Percentiles rank a stretch among this genome's conserved stretches.
phyloP scores from a whole-genome alignment of 23 red algal genomes.

The Gracilaria gracilis region DNA sequence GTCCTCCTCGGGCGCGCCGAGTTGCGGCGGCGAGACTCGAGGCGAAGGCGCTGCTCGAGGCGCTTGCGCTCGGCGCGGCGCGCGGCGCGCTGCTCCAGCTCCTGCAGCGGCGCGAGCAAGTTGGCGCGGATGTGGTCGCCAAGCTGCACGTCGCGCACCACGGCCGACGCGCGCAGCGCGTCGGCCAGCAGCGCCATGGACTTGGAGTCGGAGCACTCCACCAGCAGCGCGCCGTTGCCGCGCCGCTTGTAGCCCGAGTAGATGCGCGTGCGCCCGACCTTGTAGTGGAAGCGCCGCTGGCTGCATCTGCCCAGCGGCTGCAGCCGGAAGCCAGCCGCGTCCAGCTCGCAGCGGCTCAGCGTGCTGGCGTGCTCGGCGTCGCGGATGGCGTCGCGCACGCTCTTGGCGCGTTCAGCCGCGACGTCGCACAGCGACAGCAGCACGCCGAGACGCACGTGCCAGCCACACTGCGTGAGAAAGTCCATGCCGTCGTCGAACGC shows the following conservation, averaged over 20 bases:
- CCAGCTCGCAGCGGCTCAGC: constrained; percentile 14
- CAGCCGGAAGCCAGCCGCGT: constrained; percentile 43
- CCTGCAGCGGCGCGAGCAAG: constrained; percentile 34
- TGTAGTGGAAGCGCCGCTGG: constrained; percentile 55
- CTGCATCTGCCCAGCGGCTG: constrained; percentile 53
- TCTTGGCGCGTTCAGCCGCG: constrained; percentile 24
- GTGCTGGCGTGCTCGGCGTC: constrained; percentile 28
- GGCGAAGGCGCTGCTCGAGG: background rate
- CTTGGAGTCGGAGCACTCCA: constrained; percentile 60
- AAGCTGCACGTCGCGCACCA: constrained; percentile 3
- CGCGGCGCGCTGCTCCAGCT: constrained; percentile 31
- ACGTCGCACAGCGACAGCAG: constrained; percentile 60
- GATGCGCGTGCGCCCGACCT: constrained; percentile 47
- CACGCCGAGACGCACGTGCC: constrained; percentile 54
- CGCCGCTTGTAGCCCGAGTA: constrained; percentile 73
- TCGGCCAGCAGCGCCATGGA: constrained; percentile 40
- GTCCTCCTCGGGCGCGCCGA: background rate
- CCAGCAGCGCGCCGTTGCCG: constrained; percentile 47
- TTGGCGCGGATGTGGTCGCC: constrained; percentile 33
- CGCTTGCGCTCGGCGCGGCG: background rate
- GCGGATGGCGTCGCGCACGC: constrained; percentile 47
- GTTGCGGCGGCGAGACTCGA: constrained; percentile 64
- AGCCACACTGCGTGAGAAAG: constrained; percentile 35
- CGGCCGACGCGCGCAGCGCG: constrained; percentile 2
- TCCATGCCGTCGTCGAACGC: constrained; percentile 42